Percentiles rank a stretch among this genome's conserved stretches.
Evolutionary conservation across 176 grass and related monocot species (phyloP).

Genomic region (Avena sativa): DNA sequence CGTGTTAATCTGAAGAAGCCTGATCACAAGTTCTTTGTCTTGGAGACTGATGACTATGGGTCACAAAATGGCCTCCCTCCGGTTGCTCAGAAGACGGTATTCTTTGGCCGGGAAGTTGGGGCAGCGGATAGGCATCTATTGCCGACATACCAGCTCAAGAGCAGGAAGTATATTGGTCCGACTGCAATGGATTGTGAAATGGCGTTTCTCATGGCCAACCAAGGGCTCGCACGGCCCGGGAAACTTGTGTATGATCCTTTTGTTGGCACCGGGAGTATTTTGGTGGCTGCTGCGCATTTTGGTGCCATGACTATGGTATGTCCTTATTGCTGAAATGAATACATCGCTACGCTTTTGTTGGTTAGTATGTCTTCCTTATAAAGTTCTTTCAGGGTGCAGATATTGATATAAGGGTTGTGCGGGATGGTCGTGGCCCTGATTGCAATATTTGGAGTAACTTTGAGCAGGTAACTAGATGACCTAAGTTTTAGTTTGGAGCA

Average conservation of each 20-base stretch:
- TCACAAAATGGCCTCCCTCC: constrained; percentile 86
- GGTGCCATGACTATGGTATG: constrained; percentile 98
- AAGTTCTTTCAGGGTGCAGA: constrained; percentile 88
- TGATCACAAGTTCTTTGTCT: constrained; percentile 83
- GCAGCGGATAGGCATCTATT: constrained; percentile 85
- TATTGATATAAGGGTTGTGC: constrained; percentile 99
- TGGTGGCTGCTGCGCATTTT: constrained; percentile 95
- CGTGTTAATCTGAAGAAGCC: constrained; percentile 84
- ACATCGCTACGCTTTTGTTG: neutral
- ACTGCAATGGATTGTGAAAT: constrained; percentile 98
- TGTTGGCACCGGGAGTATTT: constrained; percentile 91
- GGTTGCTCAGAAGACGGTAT: constrained; percentile 73
- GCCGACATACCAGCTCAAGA: constrained; percentile 92
- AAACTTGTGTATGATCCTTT: constrained; percentile 95
- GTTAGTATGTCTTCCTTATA: constrained; percentile 32
- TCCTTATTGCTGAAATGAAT: constrained; percentile 23
- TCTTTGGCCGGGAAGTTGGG: constrained; percentile 90
- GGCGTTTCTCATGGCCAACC: constrained; percentile 97
- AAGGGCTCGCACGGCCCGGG: constrained; percentile 65
- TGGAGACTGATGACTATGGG: constrained; percentile 95
- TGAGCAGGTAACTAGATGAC: constrained; percentile 68
- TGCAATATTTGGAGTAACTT: constrained; percentile 99
- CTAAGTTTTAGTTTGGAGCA: neutral
- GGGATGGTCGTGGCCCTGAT: constrained; percentile 90
- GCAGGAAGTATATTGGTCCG: constrained; percentile 84